Evolutionary conservation across 2,329 filamentous ascomycete genomes (phyloP), one percentile per base, ranked within the genome.

Genomic region (Dryadomyces sulphureus): DNA sequence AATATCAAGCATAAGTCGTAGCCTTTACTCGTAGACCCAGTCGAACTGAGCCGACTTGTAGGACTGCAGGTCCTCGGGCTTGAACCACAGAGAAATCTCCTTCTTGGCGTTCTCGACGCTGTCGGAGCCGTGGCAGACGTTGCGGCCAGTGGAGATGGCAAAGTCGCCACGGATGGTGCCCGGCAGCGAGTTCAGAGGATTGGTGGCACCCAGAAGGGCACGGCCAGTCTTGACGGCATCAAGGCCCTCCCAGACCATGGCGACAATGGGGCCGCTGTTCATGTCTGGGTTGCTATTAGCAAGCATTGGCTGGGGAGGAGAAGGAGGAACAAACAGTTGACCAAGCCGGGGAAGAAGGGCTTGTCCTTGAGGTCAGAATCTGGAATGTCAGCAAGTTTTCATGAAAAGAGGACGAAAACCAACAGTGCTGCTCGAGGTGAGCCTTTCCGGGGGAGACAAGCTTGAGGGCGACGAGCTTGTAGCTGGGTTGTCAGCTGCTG

Each of bases 121-220:
- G 79, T 98, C 92, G 69, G 88, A 95, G 66, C 92, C 92, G 81
- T 98, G 92, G 85, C 90, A 96, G 73, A 96, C 88, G 77, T 98
- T 98, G 69, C 90, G 87, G 72, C 92, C 92, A 65, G 88, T 82
- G 60, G 87, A 81, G 58, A 90, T 83, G 64, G 83, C 82, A 65
- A 67, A 88, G 73, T 89, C 83, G 65, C 81, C 90, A 73, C 92
- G 90, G 79, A 98, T 98, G 74, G 92, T 98, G 66, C 92, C 92
- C 54, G 92, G 92, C 61, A 82, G 79, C 48, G 90, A 96, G 65
- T 82, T 85, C 56, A 92, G 78, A 62, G 92, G 92, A 84, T 98
- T 96, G 79, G 92, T 98, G 72, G 92, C 92, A 72, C 92, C 92
- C 68, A 98, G 88, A 67, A 98, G 81, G 68, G 73, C 65, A 65